Base-by-base conservation (phyloP, 495 filamentous ascomycete species). In the Cryomyces minteri region DNA sequence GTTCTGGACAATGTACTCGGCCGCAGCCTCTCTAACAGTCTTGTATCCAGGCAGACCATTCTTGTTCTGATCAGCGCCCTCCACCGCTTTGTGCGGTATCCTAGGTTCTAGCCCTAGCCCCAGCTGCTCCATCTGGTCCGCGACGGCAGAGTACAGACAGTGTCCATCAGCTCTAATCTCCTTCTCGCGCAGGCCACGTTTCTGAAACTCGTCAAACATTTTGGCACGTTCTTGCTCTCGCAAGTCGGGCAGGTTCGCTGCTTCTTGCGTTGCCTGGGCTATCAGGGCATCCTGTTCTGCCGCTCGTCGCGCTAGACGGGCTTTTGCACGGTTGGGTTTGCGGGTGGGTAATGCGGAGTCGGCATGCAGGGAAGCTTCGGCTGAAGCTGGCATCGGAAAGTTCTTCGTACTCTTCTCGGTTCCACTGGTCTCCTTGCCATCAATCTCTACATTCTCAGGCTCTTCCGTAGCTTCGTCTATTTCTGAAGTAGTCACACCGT, bases 101-200 rank as follows among this genome's bases (percentile, higher is more conserved):
- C 46, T 52, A 12, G 72, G 70, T 43, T 59, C 63, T 46, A 73
- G 56, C 2, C 66, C 72, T 8, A 78, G 54, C 4, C 60, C 64
- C 9, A 62, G 47, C 29, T 61, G 58, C 31, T 57, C 58, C 37
- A 95, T 65, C 62, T 94, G 87, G 56, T 87, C 83, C 37, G 88
- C 88, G 39, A 98, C 69, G 1, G 92, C 87, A 5, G 84, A 79
- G 64, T 94, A 98, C n/a, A 98, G 67, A 59, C 90, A 98, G 56
- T 98, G 90, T 0, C 90, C 90, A 56, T 98, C 88, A 0, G 90
- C 86, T 12, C 69, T 73, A 30, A 96, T 85, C 45, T 82, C 75
- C 44, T 82, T 70, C 65, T 96, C 87, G 18, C 64, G 69, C 32
- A 96, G 65, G 4, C 65, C 65, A 42, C 78, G 61, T 7, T 68